These are phyloP conservation scores for Astrothelium macrocarpum DNA, from an alignment of 495 filamentous ascomycete species.

Conservation along the genomic window DNA sequence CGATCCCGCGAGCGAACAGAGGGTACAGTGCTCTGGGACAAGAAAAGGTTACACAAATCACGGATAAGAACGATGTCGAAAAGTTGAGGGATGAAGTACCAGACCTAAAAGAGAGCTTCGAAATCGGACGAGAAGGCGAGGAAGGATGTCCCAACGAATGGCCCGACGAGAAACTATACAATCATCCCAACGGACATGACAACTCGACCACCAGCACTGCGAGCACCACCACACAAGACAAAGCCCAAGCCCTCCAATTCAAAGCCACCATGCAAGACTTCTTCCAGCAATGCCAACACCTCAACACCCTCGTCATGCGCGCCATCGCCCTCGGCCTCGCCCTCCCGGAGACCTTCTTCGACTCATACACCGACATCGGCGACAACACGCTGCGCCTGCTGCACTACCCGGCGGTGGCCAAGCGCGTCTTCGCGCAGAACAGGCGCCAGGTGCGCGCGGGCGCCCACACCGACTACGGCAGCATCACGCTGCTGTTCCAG, in stretches of 20 bases:
- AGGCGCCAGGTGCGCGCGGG: slow-evolving; percentile 72
- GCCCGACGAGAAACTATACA: slow-evolving; percentile 44
- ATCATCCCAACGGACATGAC: background rate
- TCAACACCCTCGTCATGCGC: slow-evolving; percentile 76
- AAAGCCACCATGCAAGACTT: slow-evolving; percentile 63
- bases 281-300: slow-evolving; percentile 56
- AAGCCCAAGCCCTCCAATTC: slow-evolving; percentile 56
- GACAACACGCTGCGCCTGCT: slow-evolving; percentile 85
- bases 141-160: slow-evolving; percentile 65
- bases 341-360: slow-evolving; percentile 65
- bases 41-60: slow-evolving; percentile 62
- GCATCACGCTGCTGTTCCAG: slow-evolving; percentile 56
- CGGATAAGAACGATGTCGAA: slow-evolving; percentile 48
- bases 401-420: slow-evolving; percentile 69
- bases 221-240: slow-evolving; percentile 23
- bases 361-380: slow-evolving; percentile 56
- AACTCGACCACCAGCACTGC: background rate
- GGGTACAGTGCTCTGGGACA: slow-evolving; percentile 68
- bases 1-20: slow-evolving; percentile 30
- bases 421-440: slow-evolving; percentile 52
- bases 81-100: slow-evolving; percentile 49
- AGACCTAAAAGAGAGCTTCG: slow-evolving; percentile 76
- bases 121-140: slow-evolving; percentile 71
- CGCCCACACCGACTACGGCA: slow-evolving; percentile 76
- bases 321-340: slow-evolving; percentile 81